Conservation (phyloP, 352 stramenopile species). For the Chrysophaeum taylorii region DNA sequence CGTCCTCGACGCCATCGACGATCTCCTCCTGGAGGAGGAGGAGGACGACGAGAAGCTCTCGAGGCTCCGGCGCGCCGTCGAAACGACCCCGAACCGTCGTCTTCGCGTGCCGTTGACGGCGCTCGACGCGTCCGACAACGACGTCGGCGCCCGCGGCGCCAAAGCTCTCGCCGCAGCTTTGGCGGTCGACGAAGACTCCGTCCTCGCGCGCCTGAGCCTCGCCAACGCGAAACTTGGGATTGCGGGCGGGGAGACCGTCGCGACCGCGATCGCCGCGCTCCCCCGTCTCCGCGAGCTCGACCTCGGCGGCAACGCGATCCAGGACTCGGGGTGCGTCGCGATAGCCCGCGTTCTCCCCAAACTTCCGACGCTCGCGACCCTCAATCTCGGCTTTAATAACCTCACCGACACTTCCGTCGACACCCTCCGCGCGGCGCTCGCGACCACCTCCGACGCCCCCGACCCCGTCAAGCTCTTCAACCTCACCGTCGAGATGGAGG, state of each 20-base stretch:
- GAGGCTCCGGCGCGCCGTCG: neutral
- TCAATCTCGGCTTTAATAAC: constrained; percentile 1
- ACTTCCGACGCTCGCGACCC: neutral
- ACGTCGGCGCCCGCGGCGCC: neutral
- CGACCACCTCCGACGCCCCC: neutral
- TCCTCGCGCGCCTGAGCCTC: neutral
- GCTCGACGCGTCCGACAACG: neutral
- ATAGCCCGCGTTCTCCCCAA: neutral
- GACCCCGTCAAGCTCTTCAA: neutral
- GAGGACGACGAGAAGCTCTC: neutral
- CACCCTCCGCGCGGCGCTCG: neutral
- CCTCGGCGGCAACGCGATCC: constrained; percentile 5
- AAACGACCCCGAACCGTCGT: neutral
- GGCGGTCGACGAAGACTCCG: neutral
- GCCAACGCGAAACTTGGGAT: neutral
- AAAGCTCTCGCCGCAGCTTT: neutral
- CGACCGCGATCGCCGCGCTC: neutral
- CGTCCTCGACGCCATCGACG: neutral
- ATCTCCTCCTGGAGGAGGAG: neutral
- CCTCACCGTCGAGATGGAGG: neutral
- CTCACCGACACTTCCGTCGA: neutral
- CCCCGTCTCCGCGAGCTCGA: neutral
- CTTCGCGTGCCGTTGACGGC: neutral
- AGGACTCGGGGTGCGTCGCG: neutral
- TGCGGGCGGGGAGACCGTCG: neutral